Conservation (phyloP, 768 basidiomycete genomes). For the Xerocomus brunneocitrinus region DNA sequence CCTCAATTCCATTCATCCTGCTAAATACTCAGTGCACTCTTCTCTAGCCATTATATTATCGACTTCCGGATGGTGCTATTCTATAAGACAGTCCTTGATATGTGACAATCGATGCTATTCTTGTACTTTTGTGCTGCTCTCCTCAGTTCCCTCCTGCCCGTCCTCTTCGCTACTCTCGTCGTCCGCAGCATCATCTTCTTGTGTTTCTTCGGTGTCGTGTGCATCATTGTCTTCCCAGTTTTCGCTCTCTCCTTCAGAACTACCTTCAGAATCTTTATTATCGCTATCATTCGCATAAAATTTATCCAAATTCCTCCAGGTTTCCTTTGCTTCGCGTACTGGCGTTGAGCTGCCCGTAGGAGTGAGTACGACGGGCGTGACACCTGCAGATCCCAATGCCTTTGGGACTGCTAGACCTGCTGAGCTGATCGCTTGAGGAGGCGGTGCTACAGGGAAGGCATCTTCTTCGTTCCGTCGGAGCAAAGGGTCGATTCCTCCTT, state of each 20-base stretch:
- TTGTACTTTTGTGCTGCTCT: slow-evolving; percentile 10
- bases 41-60: slow-evolving; percentile 49
- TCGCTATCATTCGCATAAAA: slow-evolving; percentile 57
- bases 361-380: slow-evolving; percentile 52
- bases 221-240: slow-evolving; percentile 21
- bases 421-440: slow-evolving; percentile 41
- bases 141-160: slow-evolving; percentile 17
- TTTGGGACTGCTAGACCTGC: slow-evolving; percentile 24
- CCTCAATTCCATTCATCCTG: neutral
- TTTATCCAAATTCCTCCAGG: slow-evolving; percentile 60
- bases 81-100: slow-evolving; percentile 24
- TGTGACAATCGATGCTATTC: slow-evolving; percentile 7
- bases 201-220: slow-evolving; percentile 27
- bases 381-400: slow-evolving; percentile 27
- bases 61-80: slow-evolving; percentile 41
- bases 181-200: slow-evolving; percentile 26
- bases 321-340: slow-evolving; percentile 41
- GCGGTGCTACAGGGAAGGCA: slow-evolving; percentile 24
- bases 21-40: neutral
- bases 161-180: slow-evolving; percentile 15
- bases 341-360: slow-evolving; percentile 47
- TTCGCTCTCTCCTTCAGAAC: slow-evolving; percentile 32
- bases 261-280: slow-evolving; percentile 31
- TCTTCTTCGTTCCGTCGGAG: slow-evolving; percentile 70
- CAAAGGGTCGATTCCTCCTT: slow-evolving; percentile 74